Percentiles rank a stretch among this genome's conserved stretches.
These are phyloP conservation scores for Adansonia grandidieri DNA, from an alignment of 441 rosid genomes.

Conservation along the genomic window DNA sequence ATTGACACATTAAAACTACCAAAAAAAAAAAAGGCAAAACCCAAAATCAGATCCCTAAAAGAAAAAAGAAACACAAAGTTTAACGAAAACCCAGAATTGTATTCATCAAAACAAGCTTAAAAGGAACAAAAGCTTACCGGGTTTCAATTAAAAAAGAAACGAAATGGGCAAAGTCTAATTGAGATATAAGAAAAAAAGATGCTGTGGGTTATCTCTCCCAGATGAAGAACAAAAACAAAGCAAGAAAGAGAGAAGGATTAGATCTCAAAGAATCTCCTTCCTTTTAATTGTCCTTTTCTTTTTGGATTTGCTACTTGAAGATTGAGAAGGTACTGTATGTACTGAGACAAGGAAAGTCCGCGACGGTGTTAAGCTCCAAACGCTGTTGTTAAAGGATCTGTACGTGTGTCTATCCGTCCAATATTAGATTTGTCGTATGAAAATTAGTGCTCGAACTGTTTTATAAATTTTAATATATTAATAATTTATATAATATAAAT, in stretches of 20 bases:
- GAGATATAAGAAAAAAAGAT: conserved; percentile 18
- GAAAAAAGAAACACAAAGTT: background rate
- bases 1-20: conserved; percentile 7
- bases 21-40: background rate
- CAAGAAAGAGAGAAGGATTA: background rate
- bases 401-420: background rate
- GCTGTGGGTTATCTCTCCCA: background rate
- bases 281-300: too few species aligned
- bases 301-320: background rate
- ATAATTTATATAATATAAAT: too few species aligned
- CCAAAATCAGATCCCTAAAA: background rate
- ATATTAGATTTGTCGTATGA: too few species aligned
- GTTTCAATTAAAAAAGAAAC: background rate
- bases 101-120: background rate
- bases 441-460: too few species aligned
- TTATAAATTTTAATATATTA: too few species aligned
- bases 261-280: conserved; percentile 23
- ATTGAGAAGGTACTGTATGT: background rate
- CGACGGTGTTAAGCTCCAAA: background rate
- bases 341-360: background rate
- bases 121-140: conserved; percentile 22
- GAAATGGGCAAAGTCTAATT: background rate
- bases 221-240: background rate
- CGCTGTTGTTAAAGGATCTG: background rate
- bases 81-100: background rate